phyloP scores from a whole-genome alignment of 2,329 filamentous ascomycete genomes.

The Botrytis fabae region DNA sequence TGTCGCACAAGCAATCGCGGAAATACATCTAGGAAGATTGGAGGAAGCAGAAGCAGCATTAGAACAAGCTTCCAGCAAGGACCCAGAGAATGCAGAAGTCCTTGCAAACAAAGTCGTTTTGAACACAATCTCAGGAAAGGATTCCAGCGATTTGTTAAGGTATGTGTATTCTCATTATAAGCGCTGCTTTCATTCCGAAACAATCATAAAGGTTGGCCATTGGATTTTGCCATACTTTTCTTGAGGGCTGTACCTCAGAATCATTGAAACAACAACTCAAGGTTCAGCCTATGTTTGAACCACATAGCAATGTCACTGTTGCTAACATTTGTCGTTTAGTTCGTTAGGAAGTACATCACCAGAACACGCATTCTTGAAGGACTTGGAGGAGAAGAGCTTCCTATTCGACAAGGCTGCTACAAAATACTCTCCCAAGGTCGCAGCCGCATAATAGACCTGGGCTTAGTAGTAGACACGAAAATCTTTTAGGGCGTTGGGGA shows the following conservation, averaged over 20 bases:
- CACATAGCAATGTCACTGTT: constrained; percentile 20
- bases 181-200: background rate
- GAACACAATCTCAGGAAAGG: constrained; percentile 74
- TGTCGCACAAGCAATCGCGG: constrained; percentile 84
- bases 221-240: background rate
- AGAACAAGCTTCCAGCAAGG: constrained; percentile 74
- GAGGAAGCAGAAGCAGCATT: constrained; percentile 89
- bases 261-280: background rate
- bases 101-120: constrained; percentile 84
- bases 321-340: constrained; percentile 41
- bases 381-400: constrained; percentile 81
- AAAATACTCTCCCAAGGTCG: constrained; percentile 84
- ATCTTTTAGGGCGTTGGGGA: constrained; percentile 11
- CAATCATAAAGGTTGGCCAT: background rate
- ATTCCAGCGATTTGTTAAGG: constrained; percentile 61
- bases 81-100: constrained; percentile 69
- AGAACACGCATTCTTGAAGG: constrained; percentile 68
- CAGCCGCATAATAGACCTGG: constrained; percentile 30
- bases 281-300: background rate
- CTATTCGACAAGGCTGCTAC: constrained; percentile 82
- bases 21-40: constrained; percentile 83
- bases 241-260: background rate
- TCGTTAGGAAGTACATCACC: constrained; percentile 59
- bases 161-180: constrained; percentile 47
- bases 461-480: background rate